A percentile compares a stretch with the other conserved stretches of the same genome.
Conservation (phyloP, 805 yeast species). For the Candida awuae region DNA sequence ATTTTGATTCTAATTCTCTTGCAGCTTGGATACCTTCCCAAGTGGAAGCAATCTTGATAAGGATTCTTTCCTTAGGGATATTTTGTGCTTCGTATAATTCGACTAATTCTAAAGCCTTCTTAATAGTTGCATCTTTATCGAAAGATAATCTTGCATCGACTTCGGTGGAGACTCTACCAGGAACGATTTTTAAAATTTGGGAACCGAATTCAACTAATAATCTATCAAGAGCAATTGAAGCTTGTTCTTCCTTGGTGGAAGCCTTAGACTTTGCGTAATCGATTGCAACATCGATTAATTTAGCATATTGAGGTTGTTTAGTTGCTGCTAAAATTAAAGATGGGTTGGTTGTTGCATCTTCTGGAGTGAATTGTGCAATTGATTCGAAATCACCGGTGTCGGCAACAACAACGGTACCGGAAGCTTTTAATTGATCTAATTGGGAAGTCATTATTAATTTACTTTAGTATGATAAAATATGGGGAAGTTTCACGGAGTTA, state of each 20-base stretch:
- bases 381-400: conserved; percentile 99
- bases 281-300: conserved; percentile 85
- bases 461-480: background rate
- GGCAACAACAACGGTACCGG: conserved; percentile 95
- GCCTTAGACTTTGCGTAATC: conserved; percentile 69
- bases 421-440: conserved; percentile 84
- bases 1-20: conserved; percentile 80
- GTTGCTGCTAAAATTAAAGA: conserved; percentile 94
- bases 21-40: conserved; percentile 99
- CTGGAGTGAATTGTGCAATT: conserved; percentile 96
- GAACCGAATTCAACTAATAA: conserved; percentile 93
- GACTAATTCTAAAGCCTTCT: conserved; percentile 89
- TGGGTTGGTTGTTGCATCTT: conserved; percentile 99
- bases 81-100: conserved; percentile 79
- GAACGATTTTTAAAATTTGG: conserved; percentile 87
- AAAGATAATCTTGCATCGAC: conserved; percentile 98
- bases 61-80: conserved; percentile 78
- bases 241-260: conserved; percentile 55
- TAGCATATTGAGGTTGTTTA: conserved; percentile 80
- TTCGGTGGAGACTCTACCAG: conserved; percentile 99
- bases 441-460: conserved; percentile 49
- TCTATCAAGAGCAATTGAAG: conserved; percentile 79
- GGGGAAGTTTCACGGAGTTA: background rate
- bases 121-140: conserved; percentile 87
- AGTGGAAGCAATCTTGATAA: conserved; percentile 95